Conservation (phyloP, 495 filamentous ascomycete species). For the Podospora pseudocomata region DNA sequence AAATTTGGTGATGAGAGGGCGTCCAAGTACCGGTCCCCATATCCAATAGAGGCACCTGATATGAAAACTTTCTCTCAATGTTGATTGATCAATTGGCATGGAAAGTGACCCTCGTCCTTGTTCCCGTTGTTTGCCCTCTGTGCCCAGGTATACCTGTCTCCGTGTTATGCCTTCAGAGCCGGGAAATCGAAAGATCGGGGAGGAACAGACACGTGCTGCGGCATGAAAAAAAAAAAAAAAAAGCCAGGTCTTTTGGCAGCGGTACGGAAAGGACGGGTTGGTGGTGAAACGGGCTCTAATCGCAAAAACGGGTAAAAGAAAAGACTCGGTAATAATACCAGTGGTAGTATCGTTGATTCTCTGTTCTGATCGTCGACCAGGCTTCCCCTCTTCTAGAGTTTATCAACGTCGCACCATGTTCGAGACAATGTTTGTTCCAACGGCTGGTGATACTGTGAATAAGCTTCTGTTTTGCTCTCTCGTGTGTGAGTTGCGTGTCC, state of each 20-base stretch:
- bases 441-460: neutral
- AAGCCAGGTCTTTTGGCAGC: neutral
- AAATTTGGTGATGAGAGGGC: neutral
- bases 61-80: neutral
- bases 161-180: conserved; percentile 5
- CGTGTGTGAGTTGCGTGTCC: neutral
- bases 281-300: conserved; percentile 4
- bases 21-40: neutral
- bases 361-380: neutral
- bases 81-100: neutral
- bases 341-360: neutral
- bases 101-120: conserved; percentile 10
- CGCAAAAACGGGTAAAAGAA: conserved; percentile 10
- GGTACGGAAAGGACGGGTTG: neutral
- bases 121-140: neutral
- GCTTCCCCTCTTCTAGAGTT: neutral
- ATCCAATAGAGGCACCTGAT: neutral
- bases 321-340: neutral
- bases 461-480: neutral
- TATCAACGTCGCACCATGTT: neutral
- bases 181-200: conserved; percentile 4
- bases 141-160: neutral
- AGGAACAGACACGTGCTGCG: neutral
- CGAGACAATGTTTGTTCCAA: neutral
- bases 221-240: neutral